A percentile compares a stretch with the other conserved stretches of the same genome.
Conservation (phyloP, 306 rosid genomes). For the Clitoria ternatea region DNA sequence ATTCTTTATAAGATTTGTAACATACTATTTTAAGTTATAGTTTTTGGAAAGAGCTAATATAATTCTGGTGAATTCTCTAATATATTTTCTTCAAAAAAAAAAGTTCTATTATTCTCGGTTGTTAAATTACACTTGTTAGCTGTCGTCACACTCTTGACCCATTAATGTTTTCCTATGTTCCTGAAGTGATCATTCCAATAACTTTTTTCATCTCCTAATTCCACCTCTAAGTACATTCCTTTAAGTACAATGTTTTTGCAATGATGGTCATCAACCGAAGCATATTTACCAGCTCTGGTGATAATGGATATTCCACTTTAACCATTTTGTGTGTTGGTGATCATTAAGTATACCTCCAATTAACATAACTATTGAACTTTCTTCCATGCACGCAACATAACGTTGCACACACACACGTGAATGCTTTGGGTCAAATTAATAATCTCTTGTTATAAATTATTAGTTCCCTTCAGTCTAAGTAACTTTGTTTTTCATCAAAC, state of each 20-base stretch:
- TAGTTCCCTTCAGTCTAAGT: constrained; percentile 32
- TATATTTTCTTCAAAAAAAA: too few relatives aligned
- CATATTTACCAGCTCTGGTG: constrained; percentile 17
- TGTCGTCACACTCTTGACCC: not conserved
- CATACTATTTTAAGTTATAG: too few relatives aligned
- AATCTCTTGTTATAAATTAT: constrained; percentile 26
- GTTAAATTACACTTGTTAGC: constrained; percentile 19
- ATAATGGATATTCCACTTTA: constrained; percentile 21
- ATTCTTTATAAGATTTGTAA: too few relatives aligned
- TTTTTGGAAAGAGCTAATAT: too few relatives aligned
- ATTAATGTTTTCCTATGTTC: not conserved
- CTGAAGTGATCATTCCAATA: constrained; percentile 1
- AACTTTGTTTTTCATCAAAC: constrained; percentile 37
- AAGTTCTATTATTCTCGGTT: too few relatives aligned
- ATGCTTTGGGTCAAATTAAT: not conserved
- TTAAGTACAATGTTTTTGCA: constrained; percentile 36
- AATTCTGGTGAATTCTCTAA: too few relatives aligned
- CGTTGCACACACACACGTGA: not conserved
- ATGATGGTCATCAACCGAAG: constrained; percentile 26
- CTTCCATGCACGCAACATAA: constrained; percentile 37
- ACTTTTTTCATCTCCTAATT: constrained; percentile 18
- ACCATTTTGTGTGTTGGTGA: constrained; percentile 17
- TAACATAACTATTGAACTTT: constrained; percentile 9
- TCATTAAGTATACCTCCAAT: not conserved
- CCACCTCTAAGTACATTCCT: constrained; percentile 36